Conservation (phyloP, 129 eudicot genomes). For the Mikania micrantha region DNA sequence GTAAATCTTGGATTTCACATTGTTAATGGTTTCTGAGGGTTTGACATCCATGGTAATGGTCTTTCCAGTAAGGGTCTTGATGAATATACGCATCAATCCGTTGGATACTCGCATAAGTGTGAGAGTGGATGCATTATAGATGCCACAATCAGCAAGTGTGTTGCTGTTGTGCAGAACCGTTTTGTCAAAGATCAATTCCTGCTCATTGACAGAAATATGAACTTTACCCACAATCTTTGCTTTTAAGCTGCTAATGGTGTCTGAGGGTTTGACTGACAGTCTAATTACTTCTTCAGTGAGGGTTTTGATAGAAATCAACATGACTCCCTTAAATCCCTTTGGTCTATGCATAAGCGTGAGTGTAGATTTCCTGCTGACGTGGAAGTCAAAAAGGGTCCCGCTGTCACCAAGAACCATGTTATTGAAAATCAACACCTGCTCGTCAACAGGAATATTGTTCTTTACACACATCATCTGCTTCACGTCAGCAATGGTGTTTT, state of each 20-base stretch:
- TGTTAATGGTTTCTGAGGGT: neutral
- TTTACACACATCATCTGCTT: neutral
- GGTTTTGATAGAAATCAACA: neutral
- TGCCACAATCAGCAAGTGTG: neutral
- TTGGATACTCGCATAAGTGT: neutral
- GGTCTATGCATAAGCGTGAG: neutral
- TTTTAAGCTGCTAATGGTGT: neutral
- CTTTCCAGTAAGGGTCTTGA: neutral
- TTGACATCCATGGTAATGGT: neutral
- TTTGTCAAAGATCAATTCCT: neutral
- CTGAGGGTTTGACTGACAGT: neutral
- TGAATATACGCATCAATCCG: neutral
- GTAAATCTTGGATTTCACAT: neutral
- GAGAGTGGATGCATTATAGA: neutral
- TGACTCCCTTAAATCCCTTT: neutral
- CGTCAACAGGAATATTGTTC: neutral
- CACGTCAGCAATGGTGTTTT: neutral
- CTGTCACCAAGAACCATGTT: slow-evolving; percentile 9
- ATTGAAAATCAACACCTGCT: slow-evolving; percentile 11
- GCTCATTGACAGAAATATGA: neutral
- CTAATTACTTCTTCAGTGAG: neutral
- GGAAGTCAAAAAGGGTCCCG: neutral
- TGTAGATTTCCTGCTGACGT: slow-evolving; percentile 7
- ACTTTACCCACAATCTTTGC: neutral
- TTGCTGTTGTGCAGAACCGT: neutral